Base-by-base conservation (phyloP, 164 flowering plant species). In the Vitis labrusca region DNA sequence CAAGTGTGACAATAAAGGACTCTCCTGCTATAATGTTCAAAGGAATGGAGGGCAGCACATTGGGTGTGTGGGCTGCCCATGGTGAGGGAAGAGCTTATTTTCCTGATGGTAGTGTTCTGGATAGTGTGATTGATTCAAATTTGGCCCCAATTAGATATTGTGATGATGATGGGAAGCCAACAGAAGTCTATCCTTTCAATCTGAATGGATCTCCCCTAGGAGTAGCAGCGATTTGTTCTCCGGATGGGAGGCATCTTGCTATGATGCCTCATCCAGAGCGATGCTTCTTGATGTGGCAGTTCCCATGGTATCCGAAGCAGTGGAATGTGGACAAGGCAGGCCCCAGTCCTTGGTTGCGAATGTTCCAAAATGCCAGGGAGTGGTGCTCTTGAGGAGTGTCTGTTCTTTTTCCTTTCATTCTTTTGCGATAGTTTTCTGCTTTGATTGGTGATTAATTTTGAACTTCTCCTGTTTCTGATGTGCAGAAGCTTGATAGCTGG, bases 191-290 rank as follows among this genome's bases (percentile, higher is more conserved):
- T 72, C 97, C 98, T 37, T 92, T 92, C 76, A 94, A 94, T 71
- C 65, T 89, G 19, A 94, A 94, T 79, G 98, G 98, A 8, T 94
- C 98, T 53, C 97, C 97, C 9, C 69, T 89, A 66, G 97, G 98
- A 17, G 77, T 94, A 1, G 98, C 95, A 0, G 95, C 97, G 9
- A 81, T 91, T 61, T 94, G 98, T 81, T 94, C 97, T 2, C 91
- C 93, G 9, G 92, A 94, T 78, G 98, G 97, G 16, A 82, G 98
- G 70, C 98, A 94, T 84, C 92, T 94, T 1, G 98, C 97, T 2
- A 85, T 94, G 97, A 94, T 92, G 98, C 97, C 97, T 82, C 98
- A 94, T 79, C 98, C 98, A 11, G 98, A 92, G 80, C 88, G 98
- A 13, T 91, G 98, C 82, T 92, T 92, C 83, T 66, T 92, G 75